Evolutionary conservation across 805 yeast species (phyloP), one percentile per base, ranked within the genome.

Genomic region (Henningerozyma blattae): DNA sequence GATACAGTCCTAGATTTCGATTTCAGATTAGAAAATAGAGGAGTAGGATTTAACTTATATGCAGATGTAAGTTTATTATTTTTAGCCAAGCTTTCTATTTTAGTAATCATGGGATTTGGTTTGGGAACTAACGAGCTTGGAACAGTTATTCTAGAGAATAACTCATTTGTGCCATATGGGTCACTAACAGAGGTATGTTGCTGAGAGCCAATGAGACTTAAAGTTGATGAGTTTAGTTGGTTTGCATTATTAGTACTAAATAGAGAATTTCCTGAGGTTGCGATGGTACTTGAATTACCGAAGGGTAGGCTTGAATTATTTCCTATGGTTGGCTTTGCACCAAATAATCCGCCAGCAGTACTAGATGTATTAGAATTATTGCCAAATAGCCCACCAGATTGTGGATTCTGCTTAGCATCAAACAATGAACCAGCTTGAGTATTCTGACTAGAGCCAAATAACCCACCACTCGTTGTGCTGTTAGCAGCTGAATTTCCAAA

Each of bases 121-220:
- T 63, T 57, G 33, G 49, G 50, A 4, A 68, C 61, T 18, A 65
- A 59, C 13, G 61, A 50, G 19, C 48, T 45, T 8, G 59, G 61
- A n/a, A 58, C 48, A 22, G 55, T 53, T 28, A 49, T 47, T 28
- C 51, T 54, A 3, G 56, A 41, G 46, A 83, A 85, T 34, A 87
- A 61, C 5, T 86, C 81, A 45, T 77, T 77, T 31, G 72, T 68
- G 1, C 95, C 94, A 51, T 83, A 87, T 29, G 95, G 95, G 50
- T 53, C 46, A 26, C 38, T 66, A 50, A 22, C 59, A 44, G 28
- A 7, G 9, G 22, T 67, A 58, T 34, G 60, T 40, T 50, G 54
- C 22, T 33, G 34, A 12, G 40, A 50, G 61, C 33, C 2, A n/a
- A n/a, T n/a, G n/a, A n/a, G n/a, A 10, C n/a, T 9, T 12, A 24